A percentile compares a stretch with the other conserved stretches of the same genome.
Conservation (phyloP, 176 grass and related monocot species). For the Phragmites australis region DNA sequence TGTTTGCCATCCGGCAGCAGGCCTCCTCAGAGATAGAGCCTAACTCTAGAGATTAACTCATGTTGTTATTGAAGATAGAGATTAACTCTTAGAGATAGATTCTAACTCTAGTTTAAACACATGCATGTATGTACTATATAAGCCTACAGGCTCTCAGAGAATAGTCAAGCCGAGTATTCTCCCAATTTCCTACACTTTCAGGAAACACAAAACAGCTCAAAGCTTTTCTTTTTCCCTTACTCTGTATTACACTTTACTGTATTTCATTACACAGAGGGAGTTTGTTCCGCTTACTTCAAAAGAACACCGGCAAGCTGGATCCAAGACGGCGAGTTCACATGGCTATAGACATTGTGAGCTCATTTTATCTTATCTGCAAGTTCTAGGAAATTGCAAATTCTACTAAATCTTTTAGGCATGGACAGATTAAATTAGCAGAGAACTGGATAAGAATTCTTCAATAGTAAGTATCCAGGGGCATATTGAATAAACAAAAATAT, state of each 20-base stretch:
- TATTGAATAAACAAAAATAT: slow-evolving; percentile 14
- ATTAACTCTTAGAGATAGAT: too few relatives aligned
- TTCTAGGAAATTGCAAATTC: slow-evolving; percentile 1
- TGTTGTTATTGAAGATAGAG: too few relatives aligned
- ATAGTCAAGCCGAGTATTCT: too few relatives aligned
- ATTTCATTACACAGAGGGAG: slow-evolving; percentile 62
- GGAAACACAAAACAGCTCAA: background rate
- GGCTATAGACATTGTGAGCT: slow-evolving; percentile 91
- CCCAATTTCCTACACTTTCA: too few relatives aligned
- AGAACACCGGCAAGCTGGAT: slow-evolving; percentile 64
- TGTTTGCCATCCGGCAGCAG: too few relatives aligned
- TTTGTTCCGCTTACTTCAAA: slow-evolving; percentile 89
- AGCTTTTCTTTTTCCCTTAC: background rate
- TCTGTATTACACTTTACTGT: slow-evolving; percentile 17
- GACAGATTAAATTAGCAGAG: background rate
- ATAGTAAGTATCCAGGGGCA: background rate
- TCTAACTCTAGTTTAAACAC: too few relatives aligned
- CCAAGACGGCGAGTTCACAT: slow-evolving; percentile 71
- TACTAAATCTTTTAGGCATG: background rate
- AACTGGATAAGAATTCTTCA: slow-evolving; percentile 10
- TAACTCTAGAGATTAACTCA: too few relatives aligned
- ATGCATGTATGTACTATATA: too few relatives aligned
- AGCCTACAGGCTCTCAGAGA: too few relatives aligned
- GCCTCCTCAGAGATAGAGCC: too few relatives aligned
- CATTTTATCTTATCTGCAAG: slow-evolving; percentile 10